phyloP scores from a whole-genome alignment of 1,284 basidiomycete genomes.

The Amylostereum areolatum region DNA sequence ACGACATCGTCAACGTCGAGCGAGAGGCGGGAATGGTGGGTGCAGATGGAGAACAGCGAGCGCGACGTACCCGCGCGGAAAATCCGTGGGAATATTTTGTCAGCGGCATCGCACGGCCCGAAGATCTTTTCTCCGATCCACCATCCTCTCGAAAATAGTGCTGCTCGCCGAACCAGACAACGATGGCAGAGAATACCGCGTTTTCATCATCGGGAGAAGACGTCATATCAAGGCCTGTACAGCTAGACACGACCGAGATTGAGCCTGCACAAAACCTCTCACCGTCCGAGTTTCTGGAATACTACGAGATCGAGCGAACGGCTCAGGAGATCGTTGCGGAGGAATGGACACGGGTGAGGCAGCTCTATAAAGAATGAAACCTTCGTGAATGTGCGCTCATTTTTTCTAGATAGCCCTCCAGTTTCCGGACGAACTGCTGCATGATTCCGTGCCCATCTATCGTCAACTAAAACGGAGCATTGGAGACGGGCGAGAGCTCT shows the following conservation, averaged over 20 bases:
- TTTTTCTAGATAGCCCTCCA: conserved; percentile 76
- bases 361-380: background rate
- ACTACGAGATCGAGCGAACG: conserved; percentile 61
- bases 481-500: conserved; percentile 56
- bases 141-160: too few relatives aligned
- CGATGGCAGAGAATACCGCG: conserved; percentile 23
- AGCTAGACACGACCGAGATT: conserved; percentile 33
- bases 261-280: conserved; percentile 25
- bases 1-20: conserved; percentile 22
- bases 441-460: conserved; percentile 86
- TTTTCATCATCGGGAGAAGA: conserved; percentile 61
- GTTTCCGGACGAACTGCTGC: conserved; percentile 92
- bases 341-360: conserved; percentile 53
- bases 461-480: conserved; percentile 56
- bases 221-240: conserved; percentile 47
- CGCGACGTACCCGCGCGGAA: too few relatives aligned
- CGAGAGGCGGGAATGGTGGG: conserved; percentile 11
- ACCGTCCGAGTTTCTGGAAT: conserved; percentile 37
- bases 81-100: too few relatives aligned
- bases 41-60: background rate
- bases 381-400: background rate
- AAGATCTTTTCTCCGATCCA: too few relatives aligned
- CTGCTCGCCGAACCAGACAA: background rate
- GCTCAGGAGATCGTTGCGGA: conserved; percentile 43
- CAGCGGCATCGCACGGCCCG: too few relatives aligned